phyloP scores from a whole-genome alignment of 1,139 yeast genomes.

The Debaryomyces coudertii region DNA sequence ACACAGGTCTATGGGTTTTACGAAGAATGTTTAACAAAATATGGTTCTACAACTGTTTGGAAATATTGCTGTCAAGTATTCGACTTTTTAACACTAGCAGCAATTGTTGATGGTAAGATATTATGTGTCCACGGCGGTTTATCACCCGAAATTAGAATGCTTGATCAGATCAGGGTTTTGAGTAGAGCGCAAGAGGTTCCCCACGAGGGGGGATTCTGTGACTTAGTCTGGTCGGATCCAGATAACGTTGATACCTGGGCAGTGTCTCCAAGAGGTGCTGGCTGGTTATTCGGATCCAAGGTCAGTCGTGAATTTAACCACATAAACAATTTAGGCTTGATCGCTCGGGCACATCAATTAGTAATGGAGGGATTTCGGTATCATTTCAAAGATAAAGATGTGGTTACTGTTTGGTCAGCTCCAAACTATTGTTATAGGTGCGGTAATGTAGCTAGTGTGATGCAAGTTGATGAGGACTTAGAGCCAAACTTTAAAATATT shows the following conservation, averaged over 20 bases:
- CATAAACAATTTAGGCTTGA: slow-evolving; percentile 80
- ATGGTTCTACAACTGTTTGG: slow-evolving; percentile 97
- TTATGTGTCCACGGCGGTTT: slow-evolving; percentile 96
- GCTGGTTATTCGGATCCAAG: slow-evolving; percentile 93
- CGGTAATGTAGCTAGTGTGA: slow-evolving; percentile 97
- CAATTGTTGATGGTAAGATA: slow-evolving; percentile 90
- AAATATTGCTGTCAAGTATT: slow-evolving; percentile 96
- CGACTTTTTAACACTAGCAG: slow-evolving; percentile 90
- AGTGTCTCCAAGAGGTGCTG: slow-evolving; percentile 98
- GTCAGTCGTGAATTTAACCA: slow-evolving; percentile 94
- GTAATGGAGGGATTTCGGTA: slow-evolving; percentile 98
- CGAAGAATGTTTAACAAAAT: slow-evolving; percentile 89
- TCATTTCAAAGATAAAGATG: slow-evolving; percentile 92
- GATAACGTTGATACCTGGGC: slow-evolving; percentile 99
- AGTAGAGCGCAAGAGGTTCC: slow-evolving; percentile 99
- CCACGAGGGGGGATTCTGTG: slow-evolving; percentile 98
- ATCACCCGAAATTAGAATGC: slow-evolving; percentile 96
- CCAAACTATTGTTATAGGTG: slow-evolving; percentile 98
- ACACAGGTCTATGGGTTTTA: slow-evolving; percentile 94
- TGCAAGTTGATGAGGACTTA: slow-evolving; percentile 88
- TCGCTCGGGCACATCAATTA: slow-evolving; percentile 96
- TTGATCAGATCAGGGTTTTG: slow-evolving; percentile 91
- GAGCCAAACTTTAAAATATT: slow-evolving; percentile 91
- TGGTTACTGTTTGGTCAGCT: slow-evolving; percentile 98
- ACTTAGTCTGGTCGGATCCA: slow-evolving; percentile 96